These are phyloP conservation scores for Helianthus annuus DNA, from an alignment of 129 eudicot genomes.

Conservation along the genomic window DNA sequence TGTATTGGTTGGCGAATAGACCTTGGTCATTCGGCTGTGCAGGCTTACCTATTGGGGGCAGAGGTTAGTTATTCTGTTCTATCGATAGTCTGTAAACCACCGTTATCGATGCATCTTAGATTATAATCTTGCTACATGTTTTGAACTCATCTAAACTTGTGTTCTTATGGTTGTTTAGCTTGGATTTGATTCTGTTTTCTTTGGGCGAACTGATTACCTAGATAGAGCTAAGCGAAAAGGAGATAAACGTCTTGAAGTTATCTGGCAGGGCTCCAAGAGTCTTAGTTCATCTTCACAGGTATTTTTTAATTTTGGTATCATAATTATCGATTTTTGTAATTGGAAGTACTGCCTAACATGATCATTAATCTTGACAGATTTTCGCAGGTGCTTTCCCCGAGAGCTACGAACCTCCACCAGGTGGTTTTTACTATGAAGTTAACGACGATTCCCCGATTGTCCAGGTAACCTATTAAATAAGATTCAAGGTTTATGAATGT, in stretches of 20 bases:
- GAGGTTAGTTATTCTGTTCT: conserved; percentile 52
- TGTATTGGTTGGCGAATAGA: conserved; percentile 99
- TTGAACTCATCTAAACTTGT: conserved; percentile 3
- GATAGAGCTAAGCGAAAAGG: conserved; percentile 74
- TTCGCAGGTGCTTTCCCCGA: conserved; percentile 86
- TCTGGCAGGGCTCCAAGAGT: conserved; percentile 81
- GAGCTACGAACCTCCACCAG: conserved; percentile 83
- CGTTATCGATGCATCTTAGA: neutral
- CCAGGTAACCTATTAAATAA: conserved; percentile 49
- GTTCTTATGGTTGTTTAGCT: conserved; percentile 48
- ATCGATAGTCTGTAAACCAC: too few species aligned
- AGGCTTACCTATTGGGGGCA: conserved; percentile 96
- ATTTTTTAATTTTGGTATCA: neutral
- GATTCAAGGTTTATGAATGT: conserved; percentile 13
- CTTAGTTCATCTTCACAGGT: conserved; percentile 90
- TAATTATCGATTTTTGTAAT: neutral
- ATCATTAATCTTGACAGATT: conserved; percentile 44
- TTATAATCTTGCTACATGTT: neutral
- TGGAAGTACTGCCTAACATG: conserved; percentile 7
- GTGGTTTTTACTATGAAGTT: conserved; percentile 77
- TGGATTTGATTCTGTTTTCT: conserved; percentile 89
- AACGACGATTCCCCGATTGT: conserved; percentile 62
- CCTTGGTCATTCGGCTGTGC: conserved; percentile 99
- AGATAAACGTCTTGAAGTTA: conserved; percentile 78
- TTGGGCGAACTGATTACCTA: conserved; percentile 91